Evolutionary conservation across 2,329 filamentous ascomycete genomes (phyloP), one percentile per base, ranked within the genome.

Genomic region (Cladophialophora psammophila): DNA sequence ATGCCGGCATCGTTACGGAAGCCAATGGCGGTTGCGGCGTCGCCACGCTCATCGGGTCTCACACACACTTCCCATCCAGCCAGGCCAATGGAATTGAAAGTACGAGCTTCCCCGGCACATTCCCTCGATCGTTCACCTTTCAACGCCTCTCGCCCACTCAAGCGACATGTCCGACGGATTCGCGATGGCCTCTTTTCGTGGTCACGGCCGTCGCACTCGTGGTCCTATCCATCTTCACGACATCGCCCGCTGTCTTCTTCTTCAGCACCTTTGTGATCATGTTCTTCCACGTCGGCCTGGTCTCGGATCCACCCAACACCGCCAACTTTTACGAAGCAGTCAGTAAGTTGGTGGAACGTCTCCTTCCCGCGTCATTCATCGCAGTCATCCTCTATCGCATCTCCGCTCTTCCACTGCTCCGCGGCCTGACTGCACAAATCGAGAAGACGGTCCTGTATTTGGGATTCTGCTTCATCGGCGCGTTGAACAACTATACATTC

Each of bases 401-500:
- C 77, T 94, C 94, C 62, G 86, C 95, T 9, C 84, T 87, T 4
- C 90, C 91, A 54, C 88, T 91, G 0, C 85, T 97, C 32, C 79
- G 78, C 1, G 90, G 88, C 1, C 84, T 97, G 1, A 90, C 87
- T 0, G 93, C 94, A 0, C 94, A 97, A 76, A 74, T 97, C 52
- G 94, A 97, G 75, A 97, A 96, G 83, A 92, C 93, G 0, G 79
- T 98, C 2, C 84, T 98, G 34, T 98, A 93, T 91, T 83, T 99
- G 0, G 94, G 94, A 0, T 90, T 89, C 7, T 93, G 91, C 75
- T 99, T 96, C 91, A 88, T 97, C 45, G 95, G 94, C 15, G 90
- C 92, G 1, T 80, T 99, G 72, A 94, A 94, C 75, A 98, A 98
- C 79, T 96, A 97, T 79, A 98, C 95, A 0, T 92, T 99, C 75